Conservation (phyloP, 2,329 filamentous ascomycete genomes). For the Rhytidhysteron rufulum region DNA sequence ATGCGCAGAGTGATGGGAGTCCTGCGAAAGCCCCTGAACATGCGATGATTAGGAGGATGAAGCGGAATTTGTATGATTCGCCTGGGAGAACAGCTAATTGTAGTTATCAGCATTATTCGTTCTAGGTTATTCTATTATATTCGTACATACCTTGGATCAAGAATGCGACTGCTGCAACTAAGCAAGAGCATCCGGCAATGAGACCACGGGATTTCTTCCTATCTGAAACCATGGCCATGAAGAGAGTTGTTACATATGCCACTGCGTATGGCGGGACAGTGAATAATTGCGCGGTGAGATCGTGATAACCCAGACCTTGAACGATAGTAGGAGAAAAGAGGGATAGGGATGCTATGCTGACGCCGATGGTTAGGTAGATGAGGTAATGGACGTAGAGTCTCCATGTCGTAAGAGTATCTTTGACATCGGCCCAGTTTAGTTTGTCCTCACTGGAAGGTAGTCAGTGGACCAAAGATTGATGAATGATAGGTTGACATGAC, state of each 20-base stretch:
- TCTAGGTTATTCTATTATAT: too few species aligned
- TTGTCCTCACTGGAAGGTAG: slow-evolving; percentile 20
- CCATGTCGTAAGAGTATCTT: slow-evolving; percentile 46
- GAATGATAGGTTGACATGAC: too few species aligned
- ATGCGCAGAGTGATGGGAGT: too few species aligned
- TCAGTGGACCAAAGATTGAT: background rate
- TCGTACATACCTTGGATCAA: background rate
- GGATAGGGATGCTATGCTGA: slow-evolving; percentile 38
- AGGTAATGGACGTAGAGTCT: slow-evolving; percentile 50
- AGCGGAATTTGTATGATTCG: too few species aligned
- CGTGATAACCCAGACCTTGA: slow-evolving; percentile 49
- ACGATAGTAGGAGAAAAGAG: slow-evolving; percentile 63
- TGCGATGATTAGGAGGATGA: too few species aligned
- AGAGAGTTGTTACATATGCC: slow-evolving; percentile 49
- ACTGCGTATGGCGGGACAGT: slow-evolving; percentile 62
- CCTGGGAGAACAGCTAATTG: too few species aligned
- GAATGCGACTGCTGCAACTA: background rate
- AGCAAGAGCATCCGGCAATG: slow-evolving; percentile 2
- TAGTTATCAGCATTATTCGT: too few species aligned
- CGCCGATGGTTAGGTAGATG: slow-evolving; percentile 3
- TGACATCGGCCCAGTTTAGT: slow-evolving; percentile 48
- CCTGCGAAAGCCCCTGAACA: too few species aligned
- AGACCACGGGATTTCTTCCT: slow-evolving; percentile 1
- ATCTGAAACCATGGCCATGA: slow-evolving; percentile 5
- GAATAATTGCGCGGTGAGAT: slow-evolving; percentile 59